These are phyloP conservation scores for Gaultheria prostrata DNA, from an alignment of 148 eudicot genomes.

Conservation along the genomic window DNA sequence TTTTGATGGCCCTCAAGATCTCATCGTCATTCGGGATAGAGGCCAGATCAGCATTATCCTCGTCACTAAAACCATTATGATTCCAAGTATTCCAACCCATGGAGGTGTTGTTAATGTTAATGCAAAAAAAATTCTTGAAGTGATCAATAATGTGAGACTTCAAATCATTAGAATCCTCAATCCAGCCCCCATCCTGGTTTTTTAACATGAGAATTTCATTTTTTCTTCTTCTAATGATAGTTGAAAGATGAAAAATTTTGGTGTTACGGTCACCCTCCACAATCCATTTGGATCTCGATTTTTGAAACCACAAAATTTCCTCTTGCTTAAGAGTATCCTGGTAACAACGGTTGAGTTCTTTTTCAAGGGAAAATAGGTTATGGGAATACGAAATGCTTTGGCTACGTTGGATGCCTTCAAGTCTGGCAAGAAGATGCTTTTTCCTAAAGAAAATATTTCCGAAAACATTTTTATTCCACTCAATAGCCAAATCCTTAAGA, in stretches of 20 bases:
- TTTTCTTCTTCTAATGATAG: neutral
- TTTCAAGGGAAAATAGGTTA: neutral
- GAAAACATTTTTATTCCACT: neutral
- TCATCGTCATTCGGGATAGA: neutral
- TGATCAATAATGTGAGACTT: too few relatives aligned
- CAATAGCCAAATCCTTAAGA: neutral
- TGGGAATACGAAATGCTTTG: neutral
- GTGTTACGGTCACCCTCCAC: neutral
- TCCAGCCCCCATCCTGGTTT: rapidly evolving
- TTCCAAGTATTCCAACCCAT: too few relatives aligned
- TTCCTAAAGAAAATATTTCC: neutral
- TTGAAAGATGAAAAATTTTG: neutral
- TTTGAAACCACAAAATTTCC: neutral
- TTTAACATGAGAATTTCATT: rapidly evolving
- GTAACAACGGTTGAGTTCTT: neutral
- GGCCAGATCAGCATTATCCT: neutral
- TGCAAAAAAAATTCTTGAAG: too few relatives aligned
- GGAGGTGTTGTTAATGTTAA: too few relatives aligned
- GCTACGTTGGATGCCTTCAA: neutral
- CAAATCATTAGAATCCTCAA: neutral
- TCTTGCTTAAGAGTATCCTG: neutral
- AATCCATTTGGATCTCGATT: neutral
- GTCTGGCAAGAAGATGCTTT: neutral
- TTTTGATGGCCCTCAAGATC: neutral
- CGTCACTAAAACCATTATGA: too few relatives aligned